Evolutionary conservation across 768 basidiomycete genomes (phyloP), one percentile per base, ranked within the genome.

Genomic region (Suillus cothurnatus): DNA sequence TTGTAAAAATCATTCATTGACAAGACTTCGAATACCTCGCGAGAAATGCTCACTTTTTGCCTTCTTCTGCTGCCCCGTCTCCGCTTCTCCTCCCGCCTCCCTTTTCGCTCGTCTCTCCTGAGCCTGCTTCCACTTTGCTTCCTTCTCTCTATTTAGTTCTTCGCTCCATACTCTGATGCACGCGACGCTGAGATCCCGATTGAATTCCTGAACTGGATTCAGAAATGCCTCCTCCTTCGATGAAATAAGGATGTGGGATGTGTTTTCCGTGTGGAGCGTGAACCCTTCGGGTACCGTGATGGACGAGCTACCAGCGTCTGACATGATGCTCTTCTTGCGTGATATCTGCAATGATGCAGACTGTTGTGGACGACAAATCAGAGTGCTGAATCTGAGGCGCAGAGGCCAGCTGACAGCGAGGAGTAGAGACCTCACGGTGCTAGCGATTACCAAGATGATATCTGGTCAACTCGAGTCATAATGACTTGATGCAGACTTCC

Each of bases 191-290:
- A 94, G 76, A 78, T 99, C 97, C 45, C 97, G 85, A 79, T 99
- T 99, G 82, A 97, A 99, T 77, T 99, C 94, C 74, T 99, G 97
- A 15, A 98, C 91, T 7, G 97, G 97, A 74, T 99, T 99, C 66
- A 99, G 79, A 77, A 99, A 99, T 3, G 96, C 94, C 64, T 92
- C 91, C 67, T 94, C 92, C 62, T 79, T 79, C 55, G 78, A 77
- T 9, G 85, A 82, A 28, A 95, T 81, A 63, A 97, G 84, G 72
- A 98, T 92, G 72, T 86, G 87, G 0, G 92, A 86, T 3, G 85
- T 88, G 75, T 93, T 94, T 79, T 95, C 93, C 11, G 88, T 88
- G 78, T 94, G 90, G 65, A 95, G 80, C 14, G 84, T 86, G 76
- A 87, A 92, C 26, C 92, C 93, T 65, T 89, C 86, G 2, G 93